phyloP scores from a whole-genome alignment of 805 yeast genomes.

The Suhomyces pyralidae region DNA sequence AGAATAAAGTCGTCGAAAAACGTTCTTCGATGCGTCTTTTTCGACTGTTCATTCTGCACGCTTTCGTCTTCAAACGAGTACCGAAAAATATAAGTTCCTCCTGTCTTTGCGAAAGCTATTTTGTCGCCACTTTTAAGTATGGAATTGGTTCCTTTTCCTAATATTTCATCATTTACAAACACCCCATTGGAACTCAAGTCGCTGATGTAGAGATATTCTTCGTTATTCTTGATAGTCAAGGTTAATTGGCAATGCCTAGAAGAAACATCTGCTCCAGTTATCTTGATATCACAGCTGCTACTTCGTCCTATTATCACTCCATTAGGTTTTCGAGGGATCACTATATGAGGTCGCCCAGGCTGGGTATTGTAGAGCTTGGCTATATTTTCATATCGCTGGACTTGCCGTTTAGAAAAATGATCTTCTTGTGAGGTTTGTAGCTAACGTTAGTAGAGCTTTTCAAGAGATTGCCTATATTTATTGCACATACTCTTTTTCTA shows the following conservation, averaged over 20 bases:
- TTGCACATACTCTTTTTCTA: slow-evolving; percentile 24
- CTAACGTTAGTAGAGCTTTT: background rate
- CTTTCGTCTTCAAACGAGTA: slow-evolving; percentile 36
- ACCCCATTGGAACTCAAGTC: slow-evolving; percentile 69
- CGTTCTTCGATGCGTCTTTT: slow-evolving; percentile 23
- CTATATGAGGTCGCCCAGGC: slow-evolving; percentile 19
- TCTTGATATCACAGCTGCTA: slow-evolving; percentile 53
- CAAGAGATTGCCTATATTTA: background rate
- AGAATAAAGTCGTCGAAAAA: slow-evolving; percentile 57
- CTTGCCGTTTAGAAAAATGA: slow-evolving; percentile 14
- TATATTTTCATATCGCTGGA: slow-evolving; percentile 16
- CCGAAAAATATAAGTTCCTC: slow-evolving; percentile 49
- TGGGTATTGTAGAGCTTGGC: slow-evolving; percentile 23
- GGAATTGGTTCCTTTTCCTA: slow-evolving; percentile 48
- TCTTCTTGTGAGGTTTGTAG: slow-evolving; percentile 1
- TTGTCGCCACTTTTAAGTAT: slow-evolving; percentile 64
- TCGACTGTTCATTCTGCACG: slow-evolving; percentile 11
- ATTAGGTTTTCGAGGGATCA: slow-evolving; percentile 21
- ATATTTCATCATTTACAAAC: slow-evolving; percentile 53
- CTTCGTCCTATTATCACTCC: slow-evolving; percentile 51
- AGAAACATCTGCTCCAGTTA: slow-evolving; percentile 60
- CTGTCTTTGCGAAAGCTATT: slow-evolving; percentile 51
- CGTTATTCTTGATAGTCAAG: slow-evolving; percentile 32
- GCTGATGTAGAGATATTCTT: slow-evolving; percentile 44
- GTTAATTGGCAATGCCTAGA: slow-evolving; percentile 59